Conservation (phyloP, 2,329 filamentous ascomycete genomes). For the Sporothrix schenckii region DNA sequence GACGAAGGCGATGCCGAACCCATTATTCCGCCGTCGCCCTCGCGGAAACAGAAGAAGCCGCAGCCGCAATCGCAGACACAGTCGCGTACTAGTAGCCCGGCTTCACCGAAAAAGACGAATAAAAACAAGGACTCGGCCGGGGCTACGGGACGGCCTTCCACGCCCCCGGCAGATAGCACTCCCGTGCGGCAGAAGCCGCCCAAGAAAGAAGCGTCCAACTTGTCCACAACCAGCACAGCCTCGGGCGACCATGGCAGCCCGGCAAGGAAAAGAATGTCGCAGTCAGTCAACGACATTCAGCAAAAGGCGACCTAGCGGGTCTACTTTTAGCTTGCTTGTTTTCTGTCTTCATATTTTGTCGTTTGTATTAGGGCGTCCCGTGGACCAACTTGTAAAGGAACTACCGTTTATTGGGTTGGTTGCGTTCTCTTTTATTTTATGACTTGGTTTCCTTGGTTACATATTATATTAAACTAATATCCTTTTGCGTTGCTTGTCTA, state of each 20-base stretch:
- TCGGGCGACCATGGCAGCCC: background rate
- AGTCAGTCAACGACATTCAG: background rate
- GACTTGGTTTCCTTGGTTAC: background rate
- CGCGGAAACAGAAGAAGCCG: conserved; percentile 16
- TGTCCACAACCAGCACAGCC: background rate
- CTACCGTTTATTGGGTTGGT: background rate
- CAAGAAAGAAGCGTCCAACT: conserved; percentile 16
- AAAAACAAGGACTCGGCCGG: conserved; percentile 8
- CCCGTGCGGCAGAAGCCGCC: conserved; percentile 24
- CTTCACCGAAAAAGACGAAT: background rate
- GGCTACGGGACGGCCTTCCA: conserved; percentile 7
- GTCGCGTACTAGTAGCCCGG: background rate
- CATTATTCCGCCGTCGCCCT: background rate
- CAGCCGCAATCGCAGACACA: background rate
- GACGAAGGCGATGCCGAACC: background rate
- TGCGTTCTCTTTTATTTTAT: background rate
- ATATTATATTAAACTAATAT: background rate
- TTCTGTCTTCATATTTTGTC: background rate
- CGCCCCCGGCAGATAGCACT: background rate
- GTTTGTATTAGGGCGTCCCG: background rate
- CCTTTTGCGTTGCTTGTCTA: conserved; percentile 3
- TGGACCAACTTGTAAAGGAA: background rate
- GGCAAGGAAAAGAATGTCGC: background rate
- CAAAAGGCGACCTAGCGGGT: conserved; percentile 6
- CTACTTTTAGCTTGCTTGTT: conserved; percentile 33